A percentile compares a stretch with the other conserved stretches of the same genome.
phyloP scores from a whole-genome alignment of 2,329 filamentous ascomycete species.

The Cladophialophora immunda region DNA sequence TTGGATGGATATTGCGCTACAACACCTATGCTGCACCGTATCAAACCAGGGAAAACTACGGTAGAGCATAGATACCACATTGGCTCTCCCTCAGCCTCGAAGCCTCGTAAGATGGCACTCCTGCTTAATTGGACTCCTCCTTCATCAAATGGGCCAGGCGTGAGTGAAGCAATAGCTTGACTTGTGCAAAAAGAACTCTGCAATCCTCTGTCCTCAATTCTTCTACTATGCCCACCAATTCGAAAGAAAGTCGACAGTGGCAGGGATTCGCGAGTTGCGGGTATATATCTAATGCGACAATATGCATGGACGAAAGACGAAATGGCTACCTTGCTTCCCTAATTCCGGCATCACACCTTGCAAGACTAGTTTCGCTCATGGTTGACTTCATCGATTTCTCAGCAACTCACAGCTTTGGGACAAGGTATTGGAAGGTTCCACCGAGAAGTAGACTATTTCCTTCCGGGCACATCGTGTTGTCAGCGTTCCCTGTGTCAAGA shows the following conservation, averaged over 20 bases:
- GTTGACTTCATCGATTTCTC: neutral
- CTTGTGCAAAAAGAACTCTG: neutral
- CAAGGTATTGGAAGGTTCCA: neutral
- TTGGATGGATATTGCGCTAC: neutral
- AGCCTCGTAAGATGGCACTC: neutral
- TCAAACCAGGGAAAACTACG: neutral
- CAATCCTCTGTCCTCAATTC: neutral
- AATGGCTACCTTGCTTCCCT: neutral
- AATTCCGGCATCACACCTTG: neutral
- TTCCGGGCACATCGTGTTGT: neutral
- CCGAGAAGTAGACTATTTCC: neutral
- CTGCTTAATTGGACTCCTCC: neutral
- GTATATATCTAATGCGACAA: neutral
- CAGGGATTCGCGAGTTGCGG: neutral
- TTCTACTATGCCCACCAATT: neutral
- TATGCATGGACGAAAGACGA: neutral
- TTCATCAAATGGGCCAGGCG: neutral
- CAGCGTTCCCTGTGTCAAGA: neutral
- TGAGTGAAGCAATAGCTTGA: neutral
- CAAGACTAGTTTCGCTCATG: neutral
- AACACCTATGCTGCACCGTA: neutral
- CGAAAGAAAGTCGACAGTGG: neutral
- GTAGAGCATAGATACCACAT: neutral
- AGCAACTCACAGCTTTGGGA: neutral
- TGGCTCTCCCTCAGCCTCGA: neutral